These are phyloP conservation scores for Porpolomopsis calyptriformis DNA, from an alignment of 768 basidiomycete genomes.

Conservation along the genomic window DNA sequence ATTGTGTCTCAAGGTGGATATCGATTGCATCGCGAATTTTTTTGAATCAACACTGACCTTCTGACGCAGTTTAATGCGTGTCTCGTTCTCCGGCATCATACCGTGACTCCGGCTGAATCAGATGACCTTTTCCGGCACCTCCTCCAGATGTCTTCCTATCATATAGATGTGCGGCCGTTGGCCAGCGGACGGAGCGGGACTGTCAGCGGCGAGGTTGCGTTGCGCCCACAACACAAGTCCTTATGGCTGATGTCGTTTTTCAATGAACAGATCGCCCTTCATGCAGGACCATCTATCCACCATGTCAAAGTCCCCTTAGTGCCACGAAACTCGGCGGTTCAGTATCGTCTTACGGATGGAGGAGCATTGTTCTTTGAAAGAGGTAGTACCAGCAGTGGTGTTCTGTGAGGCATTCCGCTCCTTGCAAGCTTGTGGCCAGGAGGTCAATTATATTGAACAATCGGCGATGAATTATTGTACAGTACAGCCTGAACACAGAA, in stretches of 20 bases:
- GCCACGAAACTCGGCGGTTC: constrained; percentile 46
- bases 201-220: constrained; percentile 63
- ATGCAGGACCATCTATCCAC: constrained; percentile 37
- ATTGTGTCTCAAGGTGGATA: constrained; percentile 41
- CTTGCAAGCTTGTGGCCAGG: too few relatives aligned
- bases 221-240: neutral
- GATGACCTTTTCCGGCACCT: constrained; percentile 52
- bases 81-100: constrained; percentile 56
- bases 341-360: constrained; percentile 61
- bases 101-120: constrained; percentile 41
- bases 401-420: too few relatives aligned
- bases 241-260: neutral
- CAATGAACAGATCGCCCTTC: constrained; percentile 46
- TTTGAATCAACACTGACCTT: constrained; percentile 2
- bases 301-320: constrained; percentile 30
- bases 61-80: constrained; percentile 38
- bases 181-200: constrained; percentile 67
- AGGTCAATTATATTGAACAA: too few relatives aligned
- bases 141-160: constrained; percentile 54
- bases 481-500: too few relatives aligned
- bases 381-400: constrained; percentile 50
- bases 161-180: constrained; percentile 62
- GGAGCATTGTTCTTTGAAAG: constrained; percentile 61
- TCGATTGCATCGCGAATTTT: neutral
- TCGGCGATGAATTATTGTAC: too few relatives aligned